A percentile compares a stretch with the other conserved stretches of the same genome.
Conservation (phyloP, 225 moss, liverwort and hornwort genomes). For the Polytrichum formosum region DNA sequence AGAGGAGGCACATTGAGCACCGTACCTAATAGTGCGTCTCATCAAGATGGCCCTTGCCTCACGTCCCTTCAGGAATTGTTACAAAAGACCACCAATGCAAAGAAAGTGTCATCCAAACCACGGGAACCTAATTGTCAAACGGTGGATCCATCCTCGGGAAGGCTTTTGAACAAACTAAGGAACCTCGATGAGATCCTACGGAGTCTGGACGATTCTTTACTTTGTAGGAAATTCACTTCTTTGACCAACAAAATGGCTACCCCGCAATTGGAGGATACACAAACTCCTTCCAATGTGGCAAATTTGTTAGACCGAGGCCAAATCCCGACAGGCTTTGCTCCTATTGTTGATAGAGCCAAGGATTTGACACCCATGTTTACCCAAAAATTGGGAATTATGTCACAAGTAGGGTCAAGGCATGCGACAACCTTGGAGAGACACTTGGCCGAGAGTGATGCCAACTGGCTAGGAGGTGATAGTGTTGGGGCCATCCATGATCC, state of each 20-base stretch:
- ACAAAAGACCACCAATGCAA: constrained; percentile 1
- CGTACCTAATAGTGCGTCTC: constrained; percentile 8
- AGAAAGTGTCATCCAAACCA: background rate
- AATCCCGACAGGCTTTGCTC: background rate
- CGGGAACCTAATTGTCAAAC: constrained; percentile 5
- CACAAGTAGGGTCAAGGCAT: background rate
- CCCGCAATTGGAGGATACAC: background rate
- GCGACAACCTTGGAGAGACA: background rate
- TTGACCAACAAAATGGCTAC: background rate
- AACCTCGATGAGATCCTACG: constrained; percentile 45
- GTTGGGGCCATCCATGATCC: too few relatives aligned
- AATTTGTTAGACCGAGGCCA: background rate
- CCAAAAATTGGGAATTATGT: background rate
- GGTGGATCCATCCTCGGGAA: constrained; percentile 24
- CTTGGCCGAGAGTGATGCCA: background rate
- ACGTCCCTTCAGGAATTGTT: constrained; percentile 20
- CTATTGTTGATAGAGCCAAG: background rate
- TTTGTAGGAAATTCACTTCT: constrained; percentile 9
- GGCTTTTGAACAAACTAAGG: constrained; percentile 40
- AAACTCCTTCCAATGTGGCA: background rate
- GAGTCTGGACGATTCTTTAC: constrained; percentile 38
- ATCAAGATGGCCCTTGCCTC: constrained; percentile 2
- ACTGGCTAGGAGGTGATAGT: constrained; percentile 3
- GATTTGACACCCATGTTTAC: background rate
- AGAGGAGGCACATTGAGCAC: constrained; percentile 15